Evolutionary conservation across 2,329 filamentous ascomycete species (phyloP), one percentile per base, ranked within the genome.

Genomic region (Botrytis elliptica): DNA sequence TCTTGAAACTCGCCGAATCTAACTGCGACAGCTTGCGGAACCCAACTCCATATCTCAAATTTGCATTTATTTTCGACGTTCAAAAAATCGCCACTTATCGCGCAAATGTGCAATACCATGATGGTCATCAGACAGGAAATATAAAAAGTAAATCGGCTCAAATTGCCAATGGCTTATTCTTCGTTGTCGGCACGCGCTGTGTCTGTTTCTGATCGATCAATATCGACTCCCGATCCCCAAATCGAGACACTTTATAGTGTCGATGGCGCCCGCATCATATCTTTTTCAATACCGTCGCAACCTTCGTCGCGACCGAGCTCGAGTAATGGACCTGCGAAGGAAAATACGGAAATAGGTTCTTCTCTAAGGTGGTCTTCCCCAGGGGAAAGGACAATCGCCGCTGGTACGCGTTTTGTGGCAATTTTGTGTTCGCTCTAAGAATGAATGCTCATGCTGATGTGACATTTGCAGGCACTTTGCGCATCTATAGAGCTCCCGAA

Each of bases 401-500:
- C 93, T 75, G 91, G 91, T 93, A 84, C 75, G 87, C 78, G 70
- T 69, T 72, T 36, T 42, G 40, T 68, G 25, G 46, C 25, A 68
- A 40, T 57, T 57, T n/a, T 33, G 29, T 59, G 38, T 68, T 73
- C 46, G 33, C 49, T 29, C 36, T 46, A 42, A 33, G 33, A 68
- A 55, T 55, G 33, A 40, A 38, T 57, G 9, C 36, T 59, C 57
- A 59, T 25, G 14, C 73, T 78, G 38, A 77, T 64, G 25, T 71
- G 33, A 59, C 20, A n/a, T 22, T 52, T 68, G 4, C 73, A 89
- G 94, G 94, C 3, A 88, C 90, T 1, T 87, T 98, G 75, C 89
- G 91, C 76, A 93, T 98, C 76, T 97, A 98, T 81, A 91, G 93
- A 79, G 92, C 96, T 49, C 92, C 93, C 12, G 93, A 93, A 33